Evolutionary conservation across 2,329 filamentous ascomycete genomes (phyloP), one percentile per base, ranked within the genome.

Genomic region (Ophiocordyceps camponoti-floridani): DNA sequence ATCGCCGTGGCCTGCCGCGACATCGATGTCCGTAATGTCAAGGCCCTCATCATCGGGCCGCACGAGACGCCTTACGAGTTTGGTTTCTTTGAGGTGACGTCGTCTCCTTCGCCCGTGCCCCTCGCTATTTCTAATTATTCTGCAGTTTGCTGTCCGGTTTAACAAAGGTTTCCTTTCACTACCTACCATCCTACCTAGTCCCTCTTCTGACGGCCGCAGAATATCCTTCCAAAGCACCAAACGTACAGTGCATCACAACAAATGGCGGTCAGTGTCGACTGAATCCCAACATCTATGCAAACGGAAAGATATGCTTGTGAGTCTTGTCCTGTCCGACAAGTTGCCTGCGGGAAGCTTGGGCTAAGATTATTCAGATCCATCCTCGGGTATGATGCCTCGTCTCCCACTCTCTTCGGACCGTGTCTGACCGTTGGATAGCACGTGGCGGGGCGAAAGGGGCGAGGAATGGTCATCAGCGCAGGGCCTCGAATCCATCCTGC

Each of bases 381-480:
- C 54, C 67, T 94, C 35, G 86, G 87, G 82, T 91, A 78, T 53
- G 58, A 18, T 11, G 10, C 3, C 52, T 40, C 3, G 31, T 28
- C n/a, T 40, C n/a, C 14, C 27, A 6, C 19, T 13, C 27, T n/a
- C 30, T 13, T 12, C 10, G 5, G 9, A 12, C 26, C 42, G 5
- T 23, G 4, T 31, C 47, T 50, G 27, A 51, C 45, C 19, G 7
- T 47, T 18, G 7, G n/a, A 38, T 52, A 93, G 88, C 47, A 98
- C 91, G 58, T 98, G 91, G 91, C 75, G 83, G 43, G 88, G 88
- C 27, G 82, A 94, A 56, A 73, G 77, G 14, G 86, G 88, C 45
- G 91, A 96, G 61, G 80, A 95, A 59, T 98, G 91, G 91, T 95
- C 88, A 14, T 87, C 88, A 14, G 91, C 89, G 1, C 91, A 96